Evolutionary conservation across 495 filamentous ascomycete species (phyloP), one percentile per base, ranked within the genome.

Genomic region (Cercophora newfieldiana): DNA sequence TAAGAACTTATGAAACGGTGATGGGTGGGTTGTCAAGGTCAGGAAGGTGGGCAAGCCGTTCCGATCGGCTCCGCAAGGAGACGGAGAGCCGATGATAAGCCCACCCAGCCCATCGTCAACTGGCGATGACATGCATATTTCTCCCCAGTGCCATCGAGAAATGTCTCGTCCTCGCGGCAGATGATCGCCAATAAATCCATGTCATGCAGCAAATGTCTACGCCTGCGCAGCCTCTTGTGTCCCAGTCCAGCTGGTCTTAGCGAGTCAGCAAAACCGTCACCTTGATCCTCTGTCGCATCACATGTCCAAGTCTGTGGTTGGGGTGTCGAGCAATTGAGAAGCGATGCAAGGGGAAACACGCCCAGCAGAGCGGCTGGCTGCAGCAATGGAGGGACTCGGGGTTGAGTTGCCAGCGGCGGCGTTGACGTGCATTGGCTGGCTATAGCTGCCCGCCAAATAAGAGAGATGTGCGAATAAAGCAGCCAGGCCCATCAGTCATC

Each of bases 41-140:
- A 49, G 44, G 2, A 12, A 28, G 21, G 26, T 10, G 51, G 51
- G 22, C 51, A 26, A 49, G 37, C 6, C 26, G 2, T 55, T 28
- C 37, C 37, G 37, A 44, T 48, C 6, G 6, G 24, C 22, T 12
- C 24, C 21, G n/a, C 19, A 12, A 44, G n/a, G 24, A 25, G 25
- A n/a, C n/a, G n/a, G n/a, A 26, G 18, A 49, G 18, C 30, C 14
- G 21, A 60, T 25, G 57, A 37, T 18, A 26, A 60, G 12, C 57
- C 19, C 21, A 59, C 31, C 26, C n/a, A 16, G 31, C 31, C 26
- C n/a, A 16, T n/a, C 57, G 29, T 48, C 29, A 30, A 16, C 22
- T 16, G n/a, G 22, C 26, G 54, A 63, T 63, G 61, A 47, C 61
- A 63, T 63, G 61, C 61, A 63, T 54, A n/a, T n/a, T 6, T n/a